Conservation (phyloP, 805 yeast genomes). For the Ascoidea tarda region DNA sequence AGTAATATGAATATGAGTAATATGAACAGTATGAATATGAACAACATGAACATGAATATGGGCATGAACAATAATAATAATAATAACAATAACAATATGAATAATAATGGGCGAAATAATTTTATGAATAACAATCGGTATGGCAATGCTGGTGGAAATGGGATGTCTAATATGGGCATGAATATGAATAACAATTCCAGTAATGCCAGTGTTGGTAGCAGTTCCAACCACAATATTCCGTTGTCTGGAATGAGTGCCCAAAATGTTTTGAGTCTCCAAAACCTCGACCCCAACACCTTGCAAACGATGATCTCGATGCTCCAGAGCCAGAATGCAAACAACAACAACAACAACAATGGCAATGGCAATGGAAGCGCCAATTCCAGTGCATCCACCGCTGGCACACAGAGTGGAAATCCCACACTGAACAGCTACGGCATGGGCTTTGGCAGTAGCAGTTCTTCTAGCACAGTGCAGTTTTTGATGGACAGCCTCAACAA, state of each 20-base stretch:
- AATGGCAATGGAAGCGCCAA: neutral
- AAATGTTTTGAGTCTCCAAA: neutral
- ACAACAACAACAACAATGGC: neutral
- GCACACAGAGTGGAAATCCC: no score
- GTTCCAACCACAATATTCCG: no score
- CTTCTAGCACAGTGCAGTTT: neutral
- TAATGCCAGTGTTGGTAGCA: no score
- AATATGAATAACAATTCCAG: neutral
- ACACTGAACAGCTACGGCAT: neutral
- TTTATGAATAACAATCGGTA: neutral
- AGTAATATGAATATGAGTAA: constrained; percentile 1
- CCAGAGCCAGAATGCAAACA: neutral
- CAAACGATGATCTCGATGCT: neutral
- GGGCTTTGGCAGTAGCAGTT: no score
- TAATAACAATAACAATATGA: constrained; percentile 2
- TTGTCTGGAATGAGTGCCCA: neutral
- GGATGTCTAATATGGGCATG: no score
- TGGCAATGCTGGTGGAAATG: neutral
- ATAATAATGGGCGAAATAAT: neutral
- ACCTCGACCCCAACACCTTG: neutral
- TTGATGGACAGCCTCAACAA: neutral
- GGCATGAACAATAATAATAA: constrained; percentile 3
- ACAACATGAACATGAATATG: constrained; percentile 2
- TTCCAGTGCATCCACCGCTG: no score
- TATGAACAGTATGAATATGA: constrained; percentile 1